phyloP scores from a whole-genome alignment of 371 early-diverging fungal genomes.

The Syncephalastrum sp. region DNA sequence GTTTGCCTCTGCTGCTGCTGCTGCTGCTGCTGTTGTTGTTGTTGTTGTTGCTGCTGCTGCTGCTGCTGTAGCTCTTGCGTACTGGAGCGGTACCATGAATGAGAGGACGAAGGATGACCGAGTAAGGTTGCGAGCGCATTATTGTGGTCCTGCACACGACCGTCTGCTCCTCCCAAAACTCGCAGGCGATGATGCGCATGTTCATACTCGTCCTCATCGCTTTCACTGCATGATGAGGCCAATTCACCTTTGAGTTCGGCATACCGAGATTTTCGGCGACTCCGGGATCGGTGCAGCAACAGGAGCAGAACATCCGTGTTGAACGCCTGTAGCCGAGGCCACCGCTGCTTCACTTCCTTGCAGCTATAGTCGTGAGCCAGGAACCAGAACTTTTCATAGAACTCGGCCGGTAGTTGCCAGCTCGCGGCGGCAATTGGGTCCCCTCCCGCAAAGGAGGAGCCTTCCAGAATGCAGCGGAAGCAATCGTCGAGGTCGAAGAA shows the following conservation, averaged over 20 bases:
- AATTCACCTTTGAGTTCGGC: not conserved
- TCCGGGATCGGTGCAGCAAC: not conserved
- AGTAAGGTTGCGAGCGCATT: too few relatives aligned
- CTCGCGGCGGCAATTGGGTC: slow-evolving; percentile 54
- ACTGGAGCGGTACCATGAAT: too few relatives aligned
- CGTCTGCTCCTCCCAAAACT: too few relatives aligned
- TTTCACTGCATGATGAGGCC: not conserved
- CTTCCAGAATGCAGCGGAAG: slow-evolving; percentile 45
- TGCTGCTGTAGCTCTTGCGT: too few relatives aligned
- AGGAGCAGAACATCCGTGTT: not conserved
- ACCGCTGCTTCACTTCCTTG: slow-evolving; percentile 26
- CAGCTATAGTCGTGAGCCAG: slow-evolving; percentile 37
- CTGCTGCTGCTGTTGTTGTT: too few relatives aligned
- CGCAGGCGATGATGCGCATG: too few relatives aligned
- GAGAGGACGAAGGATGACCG: too few relatives aligned
- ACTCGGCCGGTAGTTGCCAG: slow-evolving; percentile 53
- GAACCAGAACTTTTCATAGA: slow-evolving; percentile 57
- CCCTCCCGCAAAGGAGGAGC: slow-evolving; percentile 44
- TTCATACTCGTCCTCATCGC: not conserved
- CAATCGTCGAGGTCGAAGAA: slow-evolving; percentile 55
- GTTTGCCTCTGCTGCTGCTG: too few relatives aligned
- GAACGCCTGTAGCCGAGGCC: slow-evolving; percentile 13
- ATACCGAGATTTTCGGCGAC: not conserved
- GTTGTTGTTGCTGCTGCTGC: too few relatives aligned
- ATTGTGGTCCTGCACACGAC: too few relatives aligned